Evolutionary conservation across 805 yeast genomes (phyloP).

Genomic region (Nakazawaea peltata): DNA sequence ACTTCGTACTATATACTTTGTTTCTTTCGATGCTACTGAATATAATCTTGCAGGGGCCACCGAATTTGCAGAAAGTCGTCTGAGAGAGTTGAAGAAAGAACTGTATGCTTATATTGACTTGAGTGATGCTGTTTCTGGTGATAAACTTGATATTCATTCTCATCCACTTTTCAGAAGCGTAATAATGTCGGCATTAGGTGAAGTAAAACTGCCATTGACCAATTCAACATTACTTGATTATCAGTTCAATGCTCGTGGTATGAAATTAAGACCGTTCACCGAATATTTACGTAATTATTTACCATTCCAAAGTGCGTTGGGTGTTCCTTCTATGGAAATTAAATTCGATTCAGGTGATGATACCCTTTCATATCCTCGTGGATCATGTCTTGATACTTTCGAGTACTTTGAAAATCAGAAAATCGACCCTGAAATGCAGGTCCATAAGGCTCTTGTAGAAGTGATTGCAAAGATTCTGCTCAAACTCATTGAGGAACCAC

Average conservation of each 20-base stretch:
- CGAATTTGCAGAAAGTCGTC: constrained; percentile 57
- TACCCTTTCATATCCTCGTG: constrained; percentile 47
- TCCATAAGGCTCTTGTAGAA: constrained; percentile 49
- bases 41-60: constrained; percentile 83
- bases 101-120: constrained; percentile 70
- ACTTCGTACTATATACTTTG: constrained; percentile 70
- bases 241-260: constrained; percentile 10
- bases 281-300: constrained; percentile 48
- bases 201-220: constrained; percentile 18
- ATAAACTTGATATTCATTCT: constrained; percentile 44
- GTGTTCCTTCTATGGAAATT: constrained; percentile 63
- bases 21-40: constrained; percentile 75
- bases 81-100: constrained; percentile 46
- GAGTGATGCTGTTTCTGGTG: constrained; percentile 51
- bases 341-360: constrained; percentile 33
- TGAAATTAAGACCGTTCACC: constrained; percentile 5
- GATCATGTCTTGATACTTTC: constrained; percentile 60
- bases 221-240: constrained; percentile 16
- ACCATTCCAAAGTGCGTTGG: constrained; percentile 56
- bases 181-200: constrained; percentile 32
- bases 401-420: constrained; percentile 37
- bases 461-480: constrained; percentile 45
- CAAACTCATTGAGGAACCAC: constrained; percentile 65
- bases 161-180: constrained; percentile 56
- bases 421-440: constrained; percentile 48